Base-by-base conservation (phyloP, 805 yeast genomes). In the Wickerhamiella azyma region DNA sequence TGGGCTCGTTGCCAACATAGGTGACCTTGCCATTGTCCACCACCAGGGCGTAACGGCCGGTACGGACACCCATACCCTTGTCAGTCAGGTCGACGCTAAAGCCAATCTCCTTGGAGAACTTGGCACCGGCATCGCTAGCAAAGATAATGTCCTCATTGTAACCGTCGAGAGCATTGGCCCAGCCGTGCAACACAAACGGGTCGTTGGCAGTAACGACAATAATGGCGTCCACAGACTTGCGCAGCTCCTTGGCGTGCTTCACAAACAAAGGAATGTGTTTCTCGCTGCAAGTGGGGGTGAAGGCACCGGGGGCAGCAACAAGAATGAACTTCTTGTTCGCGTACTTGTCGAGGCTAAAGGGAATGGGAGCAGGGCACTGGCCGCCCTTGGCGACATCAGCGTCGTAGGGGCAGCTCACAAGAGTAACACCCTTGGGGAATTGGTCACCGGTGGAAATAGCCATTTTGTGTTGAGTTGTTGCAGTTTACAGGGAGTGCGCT, bases 201-300 rank as follows among this genome's bases (percentile, higher is more conserved):
- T 86, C 96, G 63, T 86, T 86, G 41, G 84, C 94, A 16, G 92
- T 71, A 30, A 86, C 75, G 37, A 86, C 75, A 55, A 70, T 76
- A 43, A 85, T 62, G 39, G 75, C 64, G 21, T 65, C 55, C 64
- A 75, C 70, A 64, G 81, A 79, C 26, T 68, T 69, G 50, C 72
- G 66, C 57, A 85, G 74, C 29, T 71, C 67, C 6, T 68, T 59
- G 48, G 72, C 62, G 39, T 70, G 62, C 49, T 67, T 65, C 56
- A 84, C 57, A 62, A 72, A 84, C n/a, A 83, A 85, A 2, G 94
- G 92, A 41, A 83, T 72, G 57, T 80, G 88, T 26, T 70, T 61
- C 21, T 78, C 76, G 29, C 84, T 70, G 62, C 94, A 84, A 4
- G 81, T 85, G 35, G 88, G 84, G 2, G 89, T 78, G 60, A 77